Percentiles rank a stretch among this genome's conserved stretches.
phyloP scores from a whole-genome alignment of 2,329 filamentous ascomycete genomes.

The Colletotrichum lupini region DNA sequence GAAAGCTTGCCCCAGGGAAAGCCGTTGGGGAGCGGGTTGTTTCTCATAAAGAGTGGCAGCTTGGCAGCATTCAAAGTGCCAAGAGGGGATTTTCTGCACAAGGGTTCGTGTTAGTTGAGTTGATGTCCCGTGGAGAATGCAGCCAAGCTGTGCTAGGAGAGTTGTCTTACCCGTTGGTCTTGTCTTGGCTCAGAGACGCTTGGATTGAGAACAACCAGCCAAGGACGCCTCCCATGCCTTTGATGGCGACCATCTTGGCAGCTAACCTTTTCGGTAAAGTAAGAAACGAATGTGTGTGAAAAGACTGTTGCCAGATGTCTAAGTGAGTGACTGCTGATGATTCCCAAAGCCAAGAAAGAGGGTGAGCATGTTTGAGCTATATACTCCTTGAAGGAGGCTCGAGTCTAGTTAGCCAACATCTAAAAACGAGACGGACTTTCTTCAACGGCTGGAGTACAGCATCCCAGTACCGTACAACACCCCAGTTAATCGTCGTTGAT shows the following conservation, averaged over 20 bases:
- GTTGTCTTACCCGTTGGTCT: constrained; percentile 51
- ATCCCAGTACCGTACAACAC: background rate
- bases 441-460: background rate
- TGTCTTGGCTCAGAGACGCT: constrained; percentile 43
- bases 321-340: constrained; percentile 21
- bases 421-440: background rate
- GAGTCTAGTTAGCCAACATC: background rate
- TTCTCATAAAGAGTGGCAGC: constrained; percentile 56
- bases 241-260: constrained; percentile 41
- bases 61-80: constrained; percentile 52
- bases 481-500: background rate
- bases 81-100: constrained; percentile 49
- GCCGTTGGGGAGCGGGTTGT: constrained; percentile 61
- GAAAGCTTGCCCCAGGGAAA: constrained; percentile 63
- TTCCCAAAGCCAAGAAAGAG: background rate
- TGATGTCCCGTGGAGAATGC: background rate
- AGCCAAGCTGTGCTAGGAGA: background rate
- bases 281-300: background rate
- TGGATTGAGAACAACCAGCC: constrained; percentile 37
- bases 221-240: constrained; percentile 27
- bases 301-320: background rate
- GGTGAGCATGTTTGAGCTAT: constrained; percentile 28
- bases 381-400: constrained; percentile 5
- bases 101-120: background rate
- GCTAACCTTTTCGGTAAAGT: constrained; percentile 9